A percentile compares a stretch with the other conserved stretches of the same genome.
phyloP scores from a whole-genome alignment of 306 rosid genomes.

The Prinsepia uniflora region DNA sequence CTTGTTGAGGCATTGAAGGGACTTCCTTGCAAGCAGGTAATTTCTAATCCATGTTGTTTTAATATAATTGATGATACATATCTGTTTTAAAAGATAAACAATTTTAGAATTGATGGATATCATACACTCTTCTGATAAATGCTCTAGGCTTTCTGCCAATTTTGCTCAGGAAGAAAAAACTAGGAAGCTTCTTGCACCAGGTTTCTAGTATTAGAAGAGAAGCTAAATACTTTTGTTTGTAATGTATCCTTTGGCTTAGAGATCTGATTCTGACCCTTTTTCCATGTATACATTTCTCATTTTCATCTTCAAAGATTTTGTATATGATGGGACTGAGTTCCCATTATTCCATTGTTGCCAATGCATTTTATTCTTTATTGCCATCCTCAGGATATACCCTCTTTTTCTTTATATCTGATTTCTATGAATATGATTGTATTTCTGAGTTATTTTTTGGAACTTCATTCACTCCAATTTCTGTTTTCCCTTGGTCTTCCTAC shows the following conservation, averaged over 20 bases:
- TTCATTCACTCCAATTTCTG: background rate
- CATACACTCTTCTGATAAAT: background rate
- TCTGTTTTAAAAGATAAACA: background rate
- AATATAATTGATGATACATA: background rate
- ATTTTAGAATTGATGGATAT: background rate
- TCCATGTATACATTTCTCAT: background rate
- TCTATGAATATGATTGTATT: background rate
- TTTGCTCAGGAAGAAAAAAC: background rate
- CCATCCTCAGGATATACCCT: background rate
- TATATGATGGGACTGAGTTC: background rate
- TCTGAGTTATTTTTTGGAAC: constrained; percentile 1
- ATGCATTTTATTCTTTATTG: background rate
- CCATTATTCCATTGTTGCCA: background rate
- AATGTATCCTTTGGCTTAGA: background rate
- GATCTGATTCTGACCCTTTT: background rate
- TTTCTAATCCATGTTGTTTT: constrained; percentile 9
- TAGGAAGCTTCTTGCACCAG: background rate
- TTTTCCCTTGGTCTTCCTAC: background rate
- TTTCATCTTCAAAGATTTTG: constrained; percentile 1
- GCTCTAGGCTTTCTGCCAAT: background rate
- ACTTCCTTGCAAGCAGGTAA: constrained; percentile 86
- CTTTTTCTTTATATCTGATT: background rate
- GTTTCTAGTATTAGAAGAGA: background rate
- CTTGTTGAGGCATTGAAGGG: constrained; percentile 75
- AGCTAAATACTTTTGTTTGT: background rate